phyloP scores from a whole-genome alignment of 164 flowering plant genomes.

The Litsea cubeba region DNA sequence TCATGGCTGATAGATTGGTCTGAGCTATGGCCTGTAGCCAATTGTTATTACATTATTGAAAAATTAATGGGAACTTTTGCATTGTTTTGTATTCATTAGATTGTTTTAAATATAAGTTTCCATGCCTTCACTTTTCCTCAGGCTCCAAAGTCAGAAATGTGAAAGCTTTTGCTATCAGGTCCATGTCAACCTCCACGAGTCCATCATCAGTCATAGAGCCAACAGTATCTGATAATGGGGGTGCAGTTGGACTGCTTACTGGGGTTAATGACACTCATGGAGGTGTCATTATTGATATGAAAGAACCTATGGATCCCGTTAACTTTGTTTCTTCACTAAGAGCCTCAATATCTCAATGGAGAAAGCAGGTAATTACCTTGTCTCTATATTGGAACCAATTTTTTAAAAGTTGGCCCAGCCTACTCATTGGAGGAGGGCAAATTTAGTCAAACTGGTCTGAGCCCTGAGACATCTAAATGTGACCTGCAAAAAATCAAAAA shows the following conservation, averaged over 20 bases:
- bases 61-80: background rate
- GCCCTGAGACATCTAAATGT: background rate
- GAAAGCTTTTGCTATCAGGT: slow-evolving; percentile 6
- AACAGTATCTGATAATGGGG: slow-evolving; percentile 22
- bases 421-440: background rate
- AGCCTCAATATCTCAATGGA: slow-evolving; percentile 48
- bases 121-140: background rate
- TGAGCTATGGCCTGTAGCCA: background rate
- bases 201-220: slow-evolving; percentile 8
- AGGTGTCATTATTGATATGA: slow-evolving; percentile 50
- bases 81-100: background rate
- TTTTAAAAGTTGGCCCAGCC: background rate
- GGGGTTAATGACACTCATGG: slow-evolving; percentile 37
- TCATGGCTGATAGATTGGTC: background rate
- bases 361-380: slow-evolving; percentile 31
- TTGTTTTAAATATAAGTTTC: background rate
- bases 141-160: slow-evolving; percentile 14
- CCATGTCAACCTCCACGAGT: slow-evolving; percentile 17
- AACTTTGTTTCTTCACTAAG: slow-evolving; percentile 32
- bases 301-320: slow-evolving; percentile 39
- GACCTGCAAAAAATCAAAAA: background rate
- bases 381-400: background rate
- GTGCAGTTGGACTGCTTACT: slow-evolving; percentile 27
- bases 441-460: background rate
- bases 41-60: background rate